A percentile compares a stretch with the other conserved stretches of the same genome.
Conservation (phyloP, 441 rosid genomes). For the Adansonia madagascariensis region DNA sequence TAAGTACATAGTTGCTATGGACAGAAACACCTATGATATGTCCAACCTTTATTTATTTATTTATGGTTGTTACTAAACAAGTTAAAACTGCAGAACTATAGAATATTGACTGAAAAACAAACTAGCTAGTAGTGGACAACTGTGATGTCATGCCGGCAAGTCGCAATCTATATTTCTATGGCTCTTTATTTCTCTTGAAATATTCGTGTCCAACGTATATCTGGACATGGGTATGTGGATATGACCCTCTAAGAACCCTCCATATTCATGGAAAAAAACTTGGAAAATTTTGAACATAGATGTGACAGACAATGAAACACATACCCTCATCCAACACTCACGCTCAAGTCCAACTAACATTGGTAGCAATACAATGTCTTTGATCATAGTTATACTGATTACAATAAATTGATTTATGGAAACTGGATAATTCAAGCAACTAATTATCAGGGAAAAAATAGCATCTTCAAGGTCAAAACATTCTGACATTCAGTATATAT, state of each 20-base stretch:
- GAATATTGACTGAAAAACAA: neutral
- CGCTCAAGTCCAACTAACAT: too few species aligned
- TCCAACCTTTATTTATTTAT: too few species aligned
- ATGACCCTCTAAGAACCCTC: too few species aligned
- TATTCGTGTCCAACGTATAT: too few species aligned
- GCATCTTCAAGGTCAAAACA: constrained; percentile 1
- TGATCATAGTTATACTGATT: neutral
- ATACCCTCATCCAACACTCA: too few species aligned
- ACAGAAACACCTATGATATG: neutral
- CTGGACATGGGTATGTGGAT: too few species aligned
- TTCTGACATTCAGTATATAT: neutral
- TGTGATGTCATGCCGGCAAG: neutral
- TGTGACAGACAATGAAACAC: too few species aligned
- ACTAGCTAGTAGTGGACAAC: neutral
- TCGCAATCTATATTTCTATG: too few species aligned
- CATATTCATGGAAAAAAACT: too few species aligned
- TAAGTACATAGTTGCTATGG: neutral
- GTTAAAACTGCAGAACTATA: neutral
- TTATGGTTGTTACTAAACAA: neutral
- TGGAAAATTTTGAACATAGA: too few species aligned
- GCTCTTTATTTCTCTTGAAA: too few species aligned
- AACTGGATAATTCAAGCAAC: neutral
- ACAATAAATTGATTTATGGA: neutral
- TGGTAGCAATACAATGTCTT: neutral
- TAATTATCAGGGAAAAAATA: neutral